Percentiles rank a stretch among this genome's conserved stretches.
Conservation (phyloP, 345 rosid genomes). For the Cardamine occulta region DNA sequence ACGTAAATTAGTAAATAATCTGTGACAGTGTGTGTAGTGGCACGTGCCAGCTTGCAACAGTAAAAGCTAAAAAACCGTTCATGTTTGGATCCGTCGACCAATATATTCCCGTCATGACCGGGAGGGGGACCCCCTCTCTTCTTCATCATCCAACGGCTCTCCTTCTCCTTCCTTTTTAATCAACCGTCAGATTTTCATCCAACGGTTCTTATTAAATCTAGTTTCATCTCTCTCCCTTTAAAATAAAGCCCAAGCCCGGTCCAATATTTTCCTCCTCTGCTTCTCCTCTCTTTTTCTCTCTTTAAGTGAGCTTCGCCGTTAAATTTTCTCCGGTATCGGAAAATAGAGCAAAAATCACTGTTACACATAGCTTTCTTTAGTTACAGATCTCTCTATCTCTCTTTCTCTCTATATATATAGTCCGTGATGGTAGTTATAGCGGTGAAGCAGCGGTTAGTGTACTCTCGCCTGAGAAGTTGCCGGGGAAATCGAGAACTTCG, state of each 20-base stretch:
- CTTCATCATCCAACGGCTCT: conserved; percentile 55
- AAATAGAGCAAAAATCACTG: background rate
- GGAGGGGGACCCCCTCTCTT: conserved; percentile 31
- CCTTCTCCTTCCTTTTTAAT: background rate
- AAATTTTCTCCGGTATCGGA: conserved; percentile 25
- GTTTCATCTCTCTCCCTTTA: conserved; percentile 39
- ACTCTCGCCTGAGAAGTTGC: conserved; percentile 50
- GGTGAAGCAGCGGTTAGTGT: conserved; percentile 29
- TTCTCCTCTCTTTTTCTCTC: conserved; percentile 8
- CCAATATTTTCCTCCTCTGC: conserved; percentile 18
- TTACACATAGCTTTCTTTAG: background rate
- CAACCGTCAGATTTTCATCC: conserved; percentile 54
- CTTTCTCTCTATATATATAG: background rate
- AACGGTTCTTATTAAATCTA: conserved; percentile 51
- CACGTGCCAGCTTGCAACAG: conserved; percentile 70
- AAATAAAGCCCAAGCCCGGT: conserved; percentile 47
- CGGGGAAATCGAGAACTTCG: conserved; percentile 45
- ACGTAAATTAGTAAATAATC: background rate
- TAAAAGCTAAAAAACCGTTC: conserved; percentile 47
- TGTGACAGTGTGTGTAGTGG: conserved; percentile 35
- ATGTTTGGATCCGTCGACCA: conserved; percentile 71
- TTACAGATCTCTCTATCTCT: conserved; percentile 1
- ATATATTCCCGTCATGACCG: conserved; percentile 56
- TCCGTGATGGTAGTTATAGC: conserved; percentile 32
- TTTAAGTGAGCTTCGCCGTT: conserved; percentile 22